phyloP scores from a whole-genome alignment of 257 asterid genomes.

The Linaria vulgaris region DNA sequence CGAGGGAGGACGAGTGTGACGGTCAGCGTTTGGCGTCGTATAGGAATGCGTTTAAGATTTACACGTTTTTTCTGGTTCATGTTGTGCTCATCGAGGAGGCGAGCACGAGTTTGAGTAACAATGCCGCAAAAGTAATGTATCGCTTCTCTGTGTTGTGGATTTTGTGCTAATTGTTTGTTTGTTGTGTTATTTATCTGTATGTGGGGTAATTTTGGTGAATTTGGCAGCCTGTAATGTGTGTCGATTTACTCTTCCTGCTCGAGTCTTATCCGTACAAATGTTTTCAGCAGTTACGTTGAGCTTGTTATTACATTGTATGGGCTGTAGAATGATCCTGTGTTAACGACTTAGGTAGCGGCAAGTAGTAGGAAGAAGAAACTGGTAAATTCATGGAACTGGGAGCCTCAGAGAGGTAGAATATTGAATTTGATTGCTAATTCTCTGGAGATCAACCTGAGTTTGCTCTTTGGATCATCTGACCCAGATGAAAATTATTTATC shows the following conservation, averaged over 20 bases:
- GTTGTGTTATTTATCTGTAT: neutral
- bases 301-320: neutral
- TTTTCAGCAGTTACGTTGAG: neutral
- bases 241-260: neutral
- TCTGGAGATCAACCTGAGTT: slow-evolving; percentile 74
- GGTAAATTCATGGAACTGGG: slow-evolving; percentile 85
- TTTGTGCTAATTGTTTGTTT: neutral
- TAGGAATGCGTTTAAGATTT: slow-evolving; percentile 86
- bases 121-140: slow-evolving; percentile 48
- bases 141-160: slow-evolving; percentile 4
- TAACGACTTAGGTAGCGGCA: slow-evolving; percentile 58
- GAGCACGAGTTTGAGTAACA: slow-evolving; percentile 33
- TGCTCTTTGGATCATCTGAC: slow-evolving; percentile 86
- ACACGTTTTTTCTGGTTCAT: slow-evolving; percentile 82
- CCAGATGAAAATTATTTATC: slow-evolving; percentile 90
- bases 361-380: slow-evolving; percentile 63
- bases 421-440: slow-evolving; percentile 81
- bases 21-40: slow-evolving; percentile 57
- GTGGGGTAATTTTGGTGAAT: neutral
- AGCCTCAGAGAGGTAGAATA: slow-evolving; percentile 71
- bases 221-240: neutral
- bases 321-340: slow-evolving; percentile 8
- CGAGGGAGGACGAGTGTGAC: slow-evolving; percentile 39
- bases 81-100: slow-evolving; percentile 71
- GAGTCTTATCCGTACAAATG: too few species aligned